Base-by-base conservation (phyloP, 2,329 filamentous ascomycete genomes). In the Sporothrix pallida region DNA sequence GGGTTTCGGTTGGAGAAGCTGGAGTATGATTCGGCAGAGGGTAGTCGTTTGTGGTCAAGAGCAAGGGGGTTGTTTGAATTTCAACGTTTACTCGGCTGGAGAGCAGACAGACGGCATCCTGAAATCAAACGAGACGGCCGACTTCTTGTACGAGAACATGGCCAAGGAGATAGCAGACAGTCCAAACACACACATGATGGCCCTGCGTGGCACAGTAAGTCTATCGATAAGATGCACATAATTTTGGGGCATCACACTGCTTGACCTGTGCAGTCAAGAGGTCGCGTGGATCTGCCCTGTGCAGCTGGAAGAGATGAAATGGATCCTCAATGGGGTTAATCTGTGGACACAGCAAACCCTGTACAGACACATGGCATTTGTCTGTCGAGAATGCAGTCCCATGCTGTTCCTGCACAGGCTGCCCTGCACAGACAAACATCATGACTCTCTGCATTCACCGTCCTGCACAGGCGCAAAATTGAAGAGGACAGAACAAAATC, bases 121-220 rank as follows among this genome's bases (percentile, higher is more conserved):
- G 26, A 67, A 15, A 26, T 48, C 9, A 67, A 67, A 26, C 42
- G 62, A 62, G 42, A 48, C 42, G 2, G 42, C 10, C 42, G 62
- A 23, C 63, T 68, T 68, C 63, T 68, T 68, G 63, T 68, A 68
- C 23, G 13, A 9, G 20, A 50, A 17, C 63, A 50, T 26, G 44
- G 37, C 23, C 37, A 17, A 62, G 26, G 2, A 62, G 62, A 46
- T 4, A 8, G 4, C 12, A 0, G 37, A 10, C 31, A 13, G 2
- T 12, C 4, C 37, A 26, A 15, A 6, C n/a, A 17, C n/a, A 46
- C 4, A 10, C 42, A 15, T 5, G 26, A 10, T 23, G 42, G 44
- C 63, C 63, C 63, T 68, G 63, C 20, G 63, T 68, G 63, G 44
- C 44, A 68, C 46, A 50, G 10, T 10, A 7, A 5, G 31, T 20